phyloP scores from a whole-genome alignment of 257 asterid genomes.

The Anisodus tanguticus region DNA sequence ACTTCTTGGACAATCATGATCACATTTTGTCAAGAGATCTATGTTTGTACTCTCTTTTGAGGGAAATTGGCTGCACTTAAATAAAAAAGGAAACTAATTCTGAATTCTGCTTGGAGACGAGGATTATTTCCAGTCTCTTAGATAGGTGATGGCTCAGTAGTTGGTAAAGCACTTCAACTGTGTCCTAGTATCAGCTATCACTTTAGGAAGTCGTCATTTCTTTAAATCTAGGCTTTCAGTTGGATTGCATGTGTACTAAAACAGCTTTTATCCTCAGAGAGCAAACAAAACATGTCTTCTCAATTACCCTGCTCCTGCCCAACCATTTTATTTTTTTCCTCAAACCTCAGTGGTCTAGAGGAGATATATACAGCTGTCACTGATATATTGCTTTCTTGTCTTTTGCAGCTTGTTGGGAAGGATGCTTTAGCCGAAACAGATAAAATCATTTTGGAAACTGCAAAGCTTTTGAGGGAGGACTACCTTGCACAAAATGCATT shows the following conservation, averaged over 20 bases:
- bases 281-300: constrained; percentile 9
- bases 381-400: constrained; percentile 33
- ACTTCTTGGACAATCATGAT: neutral
- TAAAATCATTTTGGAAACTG: constrained; percentile 93
- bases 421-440: constrained; percentile 97
- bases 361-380: neutral
- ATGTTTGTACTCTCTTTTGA: neutral
- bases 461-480: constrained; percentile 98
- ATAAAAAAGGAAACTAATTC: neutral
- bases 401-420: constrained; percentile 90
- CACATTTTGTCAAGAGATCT: neutral
- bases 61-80: neutral
- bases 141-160: neutral
- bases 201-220: neutral
- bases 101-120: constrained; percentile 17
- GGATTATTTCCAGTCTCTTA: neutral
- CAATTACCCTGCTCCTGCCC: neutral
- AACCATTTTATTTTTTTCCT: neutral
- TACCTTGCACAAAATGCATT: constrained; percentile 98
- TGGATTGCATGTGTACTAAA: neutral
- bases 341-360: neutral
- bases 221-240: neutral
- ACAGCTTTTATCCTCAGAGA: neutral
- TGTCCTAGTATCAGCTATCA: neutral
- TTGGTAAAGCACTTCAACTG: neutral